phyloP scores from a whole-genome alignment of 495 filamentous ascomycete genomes.

The Xylaria telfairii region DNA sequence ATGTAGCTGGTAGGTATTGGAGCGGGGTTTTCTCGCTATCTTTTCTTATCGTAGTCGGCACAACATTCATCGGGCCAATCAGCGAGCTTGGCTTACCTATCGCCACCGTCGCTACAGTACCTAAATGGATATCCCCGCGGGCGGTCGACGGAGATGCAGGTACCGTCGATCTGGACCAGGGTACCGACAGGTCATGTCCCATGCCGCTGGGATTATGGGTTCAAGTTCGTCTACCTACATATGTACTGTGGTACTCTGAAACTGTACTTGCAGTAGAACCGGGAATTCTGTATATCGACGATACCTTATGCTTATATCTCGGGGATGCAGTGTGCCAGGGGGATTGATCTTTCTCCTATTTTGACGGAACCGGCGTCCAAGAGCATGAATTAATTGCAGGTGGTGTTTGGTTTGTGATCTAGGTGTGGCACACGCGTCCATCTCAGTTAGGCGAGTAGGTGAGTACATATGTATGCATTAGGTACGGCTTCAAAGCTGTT shows the following conservation, averaged over 20 bases:
- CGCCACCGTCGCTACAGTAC: too few species aligned
- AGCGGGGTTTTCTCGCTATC: not conserved
- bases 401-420: not conserved
- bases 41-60: not conserved
- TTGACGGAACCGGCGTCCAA: not conserved
- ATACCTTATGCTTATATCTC: not conserved
- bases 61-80: not conserved
- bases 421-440: not conserved
- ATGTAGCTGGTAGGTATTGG: too few species aligned
- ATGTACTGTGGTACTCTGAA: too few species aligned
- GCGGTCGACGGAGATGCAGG: constrained; percentile 5
- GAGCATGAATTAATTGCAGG: not conserved
- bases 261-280: too few species aligned
- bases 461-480: too few species aligned
- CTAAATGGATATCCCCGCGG: constrained; percentile 15
- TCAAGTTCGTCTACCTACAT: too few species aligned
- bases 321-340: not conserved
- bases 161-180: not conserved
- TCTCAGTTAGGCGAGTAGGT: too few species aligned
- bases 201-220: too few species aligned
- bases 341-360: not conserved
- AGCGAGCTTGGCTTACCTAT: constrained; percentile 17
- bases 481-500: too few species aligned
- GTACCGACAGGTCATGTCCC: not conserved
- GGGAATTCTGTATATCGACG: not conserved